phyloP scores from a whole-genome alignment of 108 stramenopile species.

The Fragilariopsis cylindrus region DNA sequence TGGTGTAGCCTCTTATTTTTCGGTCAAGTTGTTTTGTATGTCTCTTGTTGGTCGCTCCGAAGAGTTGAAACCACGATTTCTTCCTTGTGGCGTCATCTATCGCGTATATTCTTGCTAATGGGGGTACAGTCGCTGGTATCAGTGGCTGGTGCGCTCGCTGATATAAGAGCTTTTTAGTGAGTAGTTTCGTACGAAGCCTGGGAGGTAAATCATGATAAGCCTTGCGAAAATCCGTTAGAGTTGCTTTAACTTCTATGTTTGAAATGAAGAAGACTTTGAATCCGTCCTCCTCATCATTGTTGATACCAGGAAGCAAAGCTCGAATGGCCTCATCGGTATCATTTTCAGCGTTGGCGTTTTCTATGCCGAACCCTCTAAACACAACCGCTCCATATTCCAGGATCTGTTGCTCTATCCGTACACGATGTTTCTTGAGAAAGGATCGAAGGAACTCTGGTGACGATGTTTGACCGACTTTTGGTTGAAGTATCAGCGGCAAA shows the following conservation, averaged over 20 bases:
- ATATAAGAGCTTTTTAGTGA: slow-evolving; percentile 40
- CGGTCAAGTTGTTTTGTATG: neutral
- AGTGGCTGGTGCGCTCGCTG: slow-evolving; percentile 26
- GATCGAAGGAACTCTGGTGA: slow-evolving; percentile 3
- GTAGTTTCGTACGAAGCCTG: slow-evolving; percentile 37
- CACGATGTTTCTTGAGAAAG: slow-evolving; percentile 26
- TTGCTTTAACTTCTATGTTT: slow-evolving; percentile 27
- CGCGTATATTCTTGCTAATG: neutral
- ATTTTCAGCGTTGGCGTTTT: slow-evolving; percentile 19
- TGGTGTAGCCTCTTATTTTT: too few relatives aligned
- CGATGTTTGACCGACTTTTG: neutral
- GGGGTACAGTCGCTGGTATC: neutral
- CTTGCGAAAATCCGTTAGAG: slow-evolving; percentile 42
- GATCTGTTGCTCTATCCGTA: slow-evolving; percentile 42
- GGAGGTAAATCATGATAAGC: slow-evolving; percentile 31
- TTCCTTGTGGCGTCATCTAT: slow-evolving; percentile 36
- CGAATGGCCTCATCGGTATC: neutral
- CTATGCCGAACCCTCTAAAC: slow-evolving; percentile 44
- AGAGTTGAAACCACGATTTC: slow-evolving; percentile 40
- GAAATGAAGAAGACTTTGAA: neutral
- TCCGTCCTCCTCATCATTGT: neutral
- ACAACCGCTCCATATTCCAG: slow-evolving; percentile 50
- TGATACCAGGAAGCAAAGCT: neutral
- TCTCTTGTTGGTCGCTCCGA: slow-evolving; percentile 36
- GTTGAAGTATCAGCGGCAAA: slow-evolving; percentile 8